Conservation (phyloP, 495 filamentous ascomycete genomes). For the Xylaria flabelliformis region DNA sequence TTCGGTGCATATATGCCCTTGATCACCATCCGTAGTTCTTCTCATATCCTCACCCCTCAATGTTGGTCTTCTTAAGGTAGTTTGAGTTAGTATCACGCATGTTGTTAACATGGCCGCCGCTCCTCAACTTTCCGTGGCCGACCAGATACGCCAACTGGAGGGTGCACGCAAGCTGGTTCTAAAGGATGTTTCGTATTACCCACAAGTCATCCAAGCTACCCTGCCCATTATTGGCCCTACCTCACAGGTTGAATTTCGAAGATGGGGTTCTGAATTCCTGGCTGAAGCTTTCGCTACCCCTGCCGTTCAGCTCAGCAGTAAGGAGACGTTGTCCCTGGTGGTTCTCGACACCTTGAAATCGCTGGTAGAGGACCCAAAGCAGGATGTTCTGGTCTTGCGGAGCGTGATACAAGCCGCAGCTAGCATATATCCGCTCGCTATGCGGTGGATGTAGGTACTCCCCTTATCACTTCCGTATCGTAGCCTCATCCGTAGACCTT, state of each 20-base stretch:
- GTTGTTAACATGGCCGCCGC: slow-evolving; percentile 48
- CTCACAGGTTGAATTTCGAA: slow-evolving; percentile 75
- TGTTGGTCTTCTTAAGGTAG: slow-evolving; percentile 18
- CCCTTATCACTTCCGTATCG: slow-evolving; percentile 32
- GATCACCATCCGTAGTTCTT: slow-evolving; percentile 13
- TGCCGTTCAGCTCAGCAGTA: slow-evolving; percentile 70
- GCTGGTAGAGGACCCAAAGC: slow-evolving; percentile 72
- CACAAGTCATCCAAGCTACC: slow-evolving; percentile 86
- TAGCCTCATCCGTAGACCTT: slow-evolving; percentile 38
- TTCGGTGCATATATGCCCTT: slow-evolving; percentile 6
- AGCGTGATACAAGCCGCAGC: slow-evolving; percentile 83
- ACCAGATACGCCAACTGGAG: slow-evolving; percentile 84
- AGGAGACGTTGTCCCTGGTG: slow-evolving; percentile 72
- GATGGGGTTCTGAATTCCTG: slow-evolving; percentile 97
- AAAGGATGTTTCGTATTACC: slow-evolving; percentile 81
- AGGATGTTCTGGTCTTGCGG: slow-evolving; percentile 79
- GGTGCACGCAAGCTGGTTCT: slow-evolving; percentile 87
- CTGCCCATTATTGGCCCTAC: slow-evolving; percentile 85
- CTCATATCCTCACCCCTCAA: slow-evolving; percentile 8
- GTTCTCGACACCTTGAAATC: slow-evolving; percentile 77
- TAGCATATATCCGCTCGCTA: slow-evolving; percentile 87
- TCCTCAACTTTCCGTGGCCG: slow-evolving; percentile 62
- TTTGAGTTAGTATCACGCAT: slow-evolving; percentile 16
- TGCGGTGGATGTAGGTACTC: slow-evolving; percentile 88
- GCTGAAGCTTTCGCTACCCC: slow-evolving; percentile 95